Percentiles rank a stretch among this genome's conserved stretches.
Conservation (phyloP, 306 rosid genomes). For the Cicer bijugum region DNA sequence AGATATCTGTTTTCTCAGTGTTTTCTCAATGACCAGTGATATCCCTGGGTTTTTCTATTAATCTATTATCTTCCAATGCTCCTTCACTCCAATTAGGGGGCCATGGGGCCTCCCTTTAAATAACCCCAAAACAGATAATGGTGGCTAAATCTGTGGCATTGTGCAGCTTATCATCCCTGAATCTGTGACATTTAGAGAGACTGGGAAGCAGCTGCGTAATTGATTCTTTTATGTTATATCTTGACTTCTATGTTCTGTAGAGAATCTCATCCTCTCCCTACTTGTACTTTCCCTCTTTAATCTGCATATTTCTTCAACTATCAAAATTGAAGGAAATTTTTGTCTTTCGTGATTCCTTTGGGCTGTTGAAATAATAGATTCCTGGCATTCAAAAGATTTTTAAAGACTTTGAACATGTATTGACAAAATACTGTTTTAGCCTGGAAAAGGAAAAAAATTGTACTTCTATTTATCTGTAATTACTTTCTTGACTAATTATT, state of each 20-base stretch:
- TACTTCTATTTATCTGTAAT: background rate
- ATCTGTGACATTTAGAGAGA: background rate
- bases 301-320: background rate
- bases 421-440: background rate
- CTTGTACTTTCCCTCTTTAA: constrained; percentile 1
- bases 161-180: background rate
- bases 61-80: background rate
- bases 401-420: too few species aligned
- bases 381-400: too few species aligned
- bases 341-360: too few species aligned
- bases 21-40: background rate
- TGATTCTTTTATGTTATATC: background rate
- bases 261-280: background rate
- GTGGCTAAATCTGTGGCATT: background rate
- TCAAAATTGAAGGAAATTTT: too few species aligned
- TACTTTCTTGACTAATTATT: background rate
- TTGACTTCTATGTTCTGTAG: background rate
- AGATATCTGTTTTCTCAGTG: too few species aligned
- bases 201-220: background rate
- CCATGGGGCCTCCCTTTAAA: background rate
- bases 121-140: background rate
- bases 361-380: too few species aligned
- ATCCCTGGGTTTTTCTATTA: background rate
- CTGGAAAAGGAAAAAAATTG: too few species aligned
- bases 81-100: background rate